These are phyloP conservation scores for Ogataea pini DNA, from an alignment of 805 yeast species.

Conservation along the genomic window DNA sequence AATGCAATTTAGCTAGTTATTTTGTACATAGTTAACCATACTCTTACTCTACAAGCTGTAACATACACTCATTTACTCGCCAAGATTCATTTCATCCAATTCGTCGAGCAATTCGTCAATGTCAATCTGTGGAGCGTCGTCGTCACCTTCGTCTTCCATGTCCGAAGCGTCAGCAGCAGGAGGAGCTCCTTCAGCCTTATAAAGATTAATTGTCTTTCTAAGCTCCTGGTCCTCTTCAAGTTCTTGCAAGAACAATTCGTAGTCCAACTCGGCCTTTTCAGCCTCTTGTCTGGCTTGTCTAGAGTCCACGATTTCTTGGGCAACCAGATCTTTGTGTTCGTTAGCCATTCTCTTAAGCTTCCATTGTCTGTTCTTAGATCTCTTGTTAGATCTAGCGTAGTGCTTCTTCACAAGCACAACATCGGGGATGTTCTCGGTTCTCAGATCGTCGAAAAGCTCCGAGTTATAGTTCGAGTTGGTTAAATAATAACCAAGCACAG, in stretches of 20 bases:
- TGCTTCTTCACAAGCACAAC: slow-evolving; percentile 86
- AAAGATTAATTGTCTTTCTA: slow-evolving; percentile 85
- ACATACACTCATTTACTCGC: slow-evolving; percentile 38
- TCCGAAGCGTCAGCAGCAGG: slow-evolving; percentile 37
- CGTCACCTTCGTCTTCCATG: slow-evolving; percentile 51
- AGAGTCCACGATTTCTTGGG: slow-evolving; percentile 50
- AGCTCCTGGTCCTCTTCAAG: slow-evolving; percentile 95
- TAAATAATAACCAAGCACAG: slow-evolving; percentile 87
- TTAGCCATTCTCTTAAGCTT: slow-evolving; percentile 96
- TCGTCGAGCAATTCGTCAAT: slow-evolving; percentile 94
- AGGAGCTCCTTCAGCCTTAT: slow-evolving; percentile 56
- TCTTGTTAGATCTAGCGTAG: slow-evolving; percentile 77
- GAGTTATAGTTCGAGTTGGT: slow-evolving; percentile 86
- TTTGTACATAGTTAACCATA: slow-evolving; percentile 1
- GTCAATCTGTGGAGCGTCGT: slow-evolving; percentile 83
- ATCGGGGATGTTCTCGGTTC: slow-evolving; percentile 70
- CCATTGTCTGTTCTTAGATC: slow-evolving; percentile 80
- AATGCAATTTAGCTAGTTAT: not conserved
- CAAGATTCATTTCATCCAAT: slow-evolving; percentile 88
- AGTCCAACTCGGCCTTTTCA: slow-evolving; percentile 92
- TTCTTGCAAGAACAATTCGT: slow-evolving; percentile 93
- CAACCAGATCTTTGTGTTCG: slow-evolving; percentile 88
- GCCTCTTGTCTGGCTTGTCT: slow-evolving; percentile 84
- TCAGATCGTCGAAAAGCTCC: slow-evolving; percentile 74
- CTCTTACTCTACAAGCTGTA: not conserved